These are phyloP conservation scores for Auriscalpium orientale DNA, from an alignment of 768 basidiomycete genomes.

Conservation along the genomic window DNA sequence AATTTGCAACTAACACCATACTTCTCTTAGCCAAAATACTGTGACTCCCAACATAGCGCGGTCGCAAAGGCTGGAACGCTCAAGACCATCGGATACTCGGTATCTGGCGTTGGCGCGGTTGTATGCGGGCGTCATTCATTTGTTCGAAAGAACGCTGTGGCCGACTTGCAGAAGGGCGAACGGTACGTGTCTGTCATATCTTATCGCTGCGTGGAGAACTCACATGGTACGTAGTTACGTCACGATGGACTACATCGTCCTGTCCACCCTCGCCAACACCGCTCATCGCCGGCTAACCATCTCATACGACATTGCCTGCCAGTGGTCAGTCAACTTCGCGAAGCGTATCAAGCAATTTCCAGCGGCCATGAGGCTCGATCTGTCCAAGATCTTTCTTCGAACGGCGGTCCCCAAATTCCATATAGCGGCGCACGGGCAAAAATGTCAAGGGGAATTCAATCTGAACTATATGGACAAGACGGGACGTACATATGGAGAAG, in stretches of 20 bases:
- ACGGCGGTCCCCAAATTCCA: constrained; percentile 27
- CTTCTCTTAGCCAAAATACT: not conserved
- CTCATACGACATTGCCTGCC: constrained; percentile 28
- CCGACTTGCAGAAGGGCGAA: constrained; percentile 27
- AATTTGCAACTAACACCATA: not conserved
- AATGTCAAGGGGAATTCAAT: constrained; percentile 20
- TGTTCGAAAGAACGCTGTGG: constrained; percentile 19
- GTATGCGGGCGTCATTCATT: constrained; percentile 1
- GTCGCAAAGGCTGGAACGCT: not conserved
- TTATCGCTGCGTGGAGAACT: not conserved
- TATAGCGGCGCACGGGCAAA: constrained; percentile 20
- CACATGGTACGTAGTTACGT: constrained; percentile 14
- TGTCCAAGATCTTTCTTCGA: not conserved
- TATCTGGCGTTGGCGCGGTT: not conserved
- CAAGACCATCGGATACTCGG: not conserved
- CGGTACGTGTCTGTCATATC: constrained; percentile 12
- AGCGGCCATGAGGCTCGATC: not conserved
- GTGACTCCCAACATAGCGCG: not conserved
- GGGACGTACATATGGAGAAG: constrained; percentile 20
- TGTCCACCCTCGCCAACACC: constrained; percentile 11
- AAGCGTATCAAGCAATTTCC: constrained; percentile 11
- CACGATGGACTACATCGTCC: constrained; percentile 25
- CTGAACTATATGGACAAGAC: constrained; percentile 18
- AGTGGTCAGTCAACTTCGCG: constrained; percentile 20
- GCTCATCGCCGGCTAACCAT: not conserved